Base-by-base conservation (phyloP, 1,284 basidiomycete genomes). In the Inonotus obliquus region DNA sequence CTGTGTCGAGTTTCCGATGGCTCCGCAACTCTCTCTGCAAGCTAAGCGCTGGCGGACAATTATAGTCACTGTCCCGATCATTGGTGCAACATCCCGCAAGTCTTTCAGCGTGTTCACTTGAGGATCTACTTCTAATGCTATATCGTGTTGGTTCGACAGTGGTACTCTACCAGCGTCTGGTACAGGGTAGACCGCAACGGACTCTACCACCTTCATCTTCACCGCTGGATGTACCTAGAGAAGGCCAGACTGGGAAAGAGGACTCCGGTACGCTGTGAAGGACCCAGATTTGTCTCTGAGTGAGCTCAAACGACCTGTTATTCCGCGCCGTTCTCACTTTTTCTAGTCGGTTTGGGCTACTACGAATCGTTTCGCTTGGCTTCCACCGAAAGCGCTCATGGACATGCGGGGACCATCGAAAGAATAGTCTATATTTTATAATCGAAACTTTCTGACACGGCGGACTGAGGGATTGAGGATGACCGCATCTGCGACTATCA, bases 91-190 rank as follows among this genome's bases (percentile, higher is more conserved):
- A 10, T 80, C 85, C 54, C 75, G 82, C 79, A 41, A 57, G 69
- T 68, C 5, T 23, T 25, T 45, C 61, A 71, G n/a, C n/a, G n/a
- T 75, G 32, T 53, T 62, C 38, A 59, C 35, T 51, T 47, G 54
- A 56, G 29, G 27, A 54, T 39, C 21, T 47, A 19, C 23, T 23
- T 14, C 21, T 21, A 29, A 37, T 37, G n/a, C 44, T 37, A n/a
- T 47, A 14, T 11, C 41, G 32, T 47, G 23, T 17, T 25, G 48
- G 13, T n/a, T 44, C 17, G 47, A 38, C 66, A 89, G 87, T 81
- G 55, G 81, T 89, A 45, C 70, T 89, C 63, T 90, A 87, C 69
- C 83, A 83, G 70, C 82, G 87, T 1, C 75, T 87, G 4, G 77
- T 82, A 14, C 72, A 82, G n/a, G 85, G 83, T 47, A 82, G 88